These are phyloP conservation scores for Naganishia randhawae DNA, from an alignment of 768 basidiomycete genomes.

Conservation along the genomic window DNA sequence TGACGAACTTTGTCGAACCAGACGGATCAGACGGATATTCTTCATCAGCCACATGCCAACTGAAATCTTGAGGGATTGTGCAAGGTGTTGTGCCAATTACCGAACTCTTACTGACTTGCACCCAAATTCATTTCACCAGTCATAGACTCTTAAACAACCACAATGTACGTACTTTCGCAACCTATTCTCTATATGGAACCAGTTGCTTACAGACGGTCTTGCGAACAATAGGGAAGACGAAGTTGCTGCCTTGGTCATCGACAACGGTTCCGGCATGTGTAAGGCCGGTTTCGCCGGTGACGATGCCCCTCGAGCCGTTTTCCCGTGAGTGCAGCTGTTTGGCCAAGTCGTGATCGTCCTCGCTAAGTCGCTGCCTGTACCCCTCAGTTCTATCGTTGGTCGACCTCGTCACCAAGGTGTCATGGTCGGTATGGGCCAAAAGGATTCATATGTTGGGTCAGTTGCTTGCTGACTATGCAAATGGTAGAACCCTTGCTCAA, in stretches of 20 bases:
- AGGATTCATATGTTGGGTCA: slow-evolving; percentile 93
- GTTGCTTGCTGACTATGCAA: slow-evolving; percentile 19
- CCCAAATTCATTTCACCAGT: not conserved
- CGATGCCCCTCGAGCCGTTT: slow-evolving; percentile 86
- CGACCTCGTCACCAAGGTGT: slow-evolving; percentile 91
- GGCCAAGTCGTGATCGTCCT: not conserved
- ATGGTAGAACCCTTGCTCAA: not conserved
- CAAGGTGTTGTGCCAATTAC: not conserved
- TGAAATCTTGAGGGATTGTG: not conserved
- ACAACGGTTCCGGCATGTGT: slow-evolving; percentile 86
- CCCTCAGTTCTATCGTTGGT: slow-evolving; percentile 72
- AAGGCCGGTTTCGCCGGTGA: slow-evolving; percentile 88
- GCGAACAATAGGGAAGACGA: slow-evolving; percentile 2
- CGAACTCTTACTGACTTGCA: not conserved
- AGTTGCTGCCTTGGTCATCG: slow-evolving; percentile 49
- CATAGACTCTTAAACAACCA: slow-evolving; percentile 25
- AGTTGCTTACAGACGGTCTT: not conserved
- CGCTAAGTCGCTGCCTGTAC: not conserved
- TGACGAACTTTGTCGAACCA: too few relatives aligned
- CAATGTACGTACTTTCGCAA: slow-evolving; percentile 10
- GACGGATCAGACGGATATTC: too few relatives aligned
- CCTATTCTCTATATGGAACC: not conserved
- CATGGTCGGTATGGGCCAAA: slow-evolving; percentile 96
- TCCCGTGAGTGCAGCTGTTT: slow-evolving; percentile 65
- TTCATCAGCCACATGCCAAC: not conserved